phyloP scores from a whole-genome alignment of 352 stramenopile genomes.

The Pythium myriotylum region DNA sequence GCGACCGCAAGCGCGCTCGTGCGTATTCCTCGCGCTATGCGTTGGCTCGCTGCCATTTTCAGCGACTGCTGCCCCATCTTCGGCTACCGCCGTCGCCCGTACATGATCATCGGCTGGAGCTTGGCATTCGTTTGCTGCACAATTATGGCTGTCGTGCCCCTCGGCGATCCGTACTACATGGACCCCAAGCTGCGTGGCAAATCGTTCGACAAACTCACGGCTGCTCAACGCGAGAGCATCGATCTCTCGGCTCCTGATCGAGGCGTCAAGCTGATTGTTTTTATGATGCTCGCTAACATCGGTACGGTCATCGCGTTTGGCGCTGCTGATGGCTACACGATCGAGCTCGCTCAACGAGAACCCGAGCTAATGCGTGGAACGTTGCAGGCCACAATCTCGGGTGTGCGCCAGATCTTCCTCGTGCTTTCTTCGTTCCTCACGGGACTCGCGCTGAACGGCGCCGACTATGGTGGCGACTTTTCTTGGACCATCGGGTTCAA shows the following conservation, averaged over 20 bases:
- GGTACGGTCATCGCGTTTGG: conserved; percentile 26
- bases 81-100: conserved; percentile 30
- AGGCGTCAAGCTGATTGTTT: conserved; percentile 15
- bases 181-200: conserved; percentile 10
- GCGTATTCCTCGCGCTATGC: conserved; percentile 53
- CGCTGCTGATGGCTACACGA: conserved; percentile 27
- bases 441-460: conserved; percentile 27
- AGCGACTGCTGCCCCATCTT: conserved; percentile 22
- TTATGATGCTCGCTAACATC: conserved; percentile 28
- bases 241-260: conserved; percentile 19
- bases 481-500: conserved; percentile 26
- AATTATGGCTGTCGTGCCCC: conserved; percentile 17
- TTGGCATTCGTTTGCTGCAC: conserved; percentile 22
- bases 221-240: conserved; percentile 11
- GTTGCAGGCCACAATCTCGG: conserved; percentile 24
- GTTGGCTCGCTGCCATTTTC: conserved; percentile 58
- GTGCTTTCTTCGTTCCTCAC: conserved; percentile 22
- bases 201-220: conserved; percentile 10
- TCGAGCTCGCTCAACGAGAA: conserved; percentile 34
- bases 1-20: conserved; percentile 32
- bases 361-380: conserved; percentile 24
- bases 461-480: conserved; percentile 29
- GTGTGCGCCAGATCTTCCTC: conserved; percentile 11
- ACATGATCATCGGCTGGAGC: conserved; percentile 50
- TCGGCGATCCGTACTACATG: conserved; percentile 22